These are phyloP conservation scores for Filobasidium uniguttulatum DNA, from an alignment of 1,284 basidiomycete genomes.

Conservation along the genomic window DNA sequence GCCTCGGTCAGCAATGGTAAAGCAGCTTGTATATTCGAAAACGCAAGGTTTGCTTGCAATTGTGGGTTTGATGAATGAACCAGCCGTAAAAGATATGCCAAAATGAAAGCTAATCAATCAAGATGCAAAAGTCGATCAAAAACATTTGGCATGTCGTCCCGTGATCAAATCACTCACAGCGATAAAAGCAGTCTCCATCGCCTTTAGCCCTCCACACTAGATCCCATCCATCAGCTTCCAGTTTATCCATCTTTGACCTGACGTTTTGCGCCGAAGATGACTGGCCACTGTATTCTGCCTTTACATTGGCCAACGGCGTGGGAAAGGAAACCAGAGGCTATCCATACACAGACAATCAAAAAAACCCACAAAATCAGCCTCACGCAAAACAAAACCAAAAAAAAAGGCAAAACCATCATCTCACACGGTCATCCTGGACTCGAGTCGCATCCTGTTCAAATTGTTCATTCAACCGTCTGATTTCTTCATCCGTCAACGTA, in stretches of 20 bases:
- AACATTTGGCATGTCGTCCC: no score
- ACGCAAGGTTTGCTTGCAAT: slow-evolving; percentile 43
- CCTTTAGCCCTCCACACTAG: slow-evolving; percentile 56
- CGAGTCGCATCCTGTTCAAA: slow-evolving; percentile 22
- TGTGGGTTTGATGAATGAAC: slow-evolving; percentile 40
- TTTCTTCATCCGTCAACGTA: slow-evolving; percentile 36
- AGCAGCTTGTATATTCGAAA: slow-evolving; percentile 46
- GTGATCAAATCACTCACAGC: slow-evolving; percentile 42
- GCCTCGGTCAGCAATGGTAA: slow-evolving; percentile 45
- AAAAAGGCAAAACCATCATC: no score
- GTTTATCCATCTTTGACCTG: slow-evolving; percentile 51
- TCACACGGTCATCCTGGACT: slow-evolving; percentile 2
- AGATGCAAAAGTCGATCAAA: not conserved
- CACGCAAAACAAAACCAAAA: no score
- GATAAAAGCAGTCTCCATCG: slow-evolving; percentile 62
- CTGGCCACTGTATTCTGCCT: slow-evolving; percentile 49
- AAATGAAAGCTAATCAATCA: slow-evolving; percentile 47
- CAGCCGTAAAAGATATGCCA: slow-evolving; percentile 51
- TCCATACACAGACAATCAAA: not conserved
- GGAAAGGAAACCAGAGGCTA: slow-evolving; percentile 36
- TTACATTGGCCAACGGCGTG: slow-evolving; percentile 29
- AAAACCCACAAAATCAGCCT: not conserved
- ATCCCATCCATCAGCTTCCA: slow-evolving; percentile 46
- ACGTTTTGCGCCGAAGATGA: slow-evolving; percentile 37
- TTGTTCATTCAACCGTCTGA: slow-evolving; percentile 31